These are phyloP conservation scores for Acephala macrosclerotiorum DNA, from an alignment of 2,329 filamentous ascomycete species.

Conservation along the genomic window DNA sequence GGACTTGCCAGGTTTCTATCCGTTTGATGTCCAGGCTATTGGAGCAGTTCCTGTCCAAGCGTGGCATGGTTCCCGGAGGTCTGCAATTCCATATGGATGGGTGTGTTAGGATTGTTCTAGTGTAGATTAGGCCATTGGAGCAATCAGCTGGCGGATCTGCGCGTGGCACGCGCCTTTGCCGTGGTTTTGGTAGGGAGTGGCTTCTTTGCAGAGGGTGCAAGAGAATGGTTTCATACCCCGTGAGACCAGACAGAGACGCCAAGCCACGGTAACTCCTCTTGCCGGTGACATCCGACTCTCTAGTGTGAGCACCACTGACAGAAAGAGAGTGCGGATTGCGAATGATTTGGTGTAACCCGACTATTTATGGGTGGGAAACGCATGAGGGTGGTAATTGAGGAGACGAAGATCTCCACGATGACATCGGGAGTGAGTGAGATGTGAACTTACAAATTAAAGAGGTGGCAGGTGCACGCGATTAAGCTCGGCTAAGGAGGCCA, in stretches of 20 bases:
- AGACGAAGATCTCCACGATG: background rate
- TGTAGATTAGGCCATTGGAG: background rate
- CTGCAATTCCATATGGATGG: slow-evolving; percentile 1
- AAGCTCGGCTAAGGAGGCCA: too few relatives aligned
- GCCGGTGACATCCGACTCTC: background rate
- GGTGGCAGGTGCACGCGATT: background rate
- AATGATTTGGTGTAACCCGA: background rate
- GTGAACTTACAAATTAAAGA: background rate
- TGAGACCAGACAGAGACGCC: slow-evolving; percentile 13
- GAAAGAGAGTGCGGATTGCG: background rate
- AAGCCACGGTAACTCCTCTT: slow-evolving; percentile 15
- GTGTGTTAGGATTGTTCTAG: too few relatives aligned
- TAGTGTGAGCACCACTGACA: background rate
- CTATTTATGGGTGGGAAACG: slow-evolving; percentile 4
- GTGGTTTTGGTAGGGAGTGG: background rate
- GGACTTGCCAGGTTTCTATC: slow-evolving; percentile 10
- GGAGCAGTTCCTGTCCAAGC: slow-evolving; percentile 16
- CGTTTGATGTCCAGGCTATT: slow-evolving; percentile 16
- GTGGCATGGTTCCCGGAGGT: slow-evolving; percentile 9
- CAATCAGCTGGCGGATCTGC: slow-evolving; percentile 17
- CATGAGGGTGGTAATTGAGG: background rate
- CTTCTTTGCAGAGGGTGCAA: slow-evolving; percentile 19
- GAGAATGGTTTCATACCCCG: slow-evolving; percentile 20
- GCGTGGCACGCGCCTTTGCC: slow-evolving; percentile 14
- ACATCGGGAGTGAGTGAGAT: background rate